phyloP scores from a whole-genome alignment of 768 basidiomycete species.

The Kwoniella botswanensis region DNA sequence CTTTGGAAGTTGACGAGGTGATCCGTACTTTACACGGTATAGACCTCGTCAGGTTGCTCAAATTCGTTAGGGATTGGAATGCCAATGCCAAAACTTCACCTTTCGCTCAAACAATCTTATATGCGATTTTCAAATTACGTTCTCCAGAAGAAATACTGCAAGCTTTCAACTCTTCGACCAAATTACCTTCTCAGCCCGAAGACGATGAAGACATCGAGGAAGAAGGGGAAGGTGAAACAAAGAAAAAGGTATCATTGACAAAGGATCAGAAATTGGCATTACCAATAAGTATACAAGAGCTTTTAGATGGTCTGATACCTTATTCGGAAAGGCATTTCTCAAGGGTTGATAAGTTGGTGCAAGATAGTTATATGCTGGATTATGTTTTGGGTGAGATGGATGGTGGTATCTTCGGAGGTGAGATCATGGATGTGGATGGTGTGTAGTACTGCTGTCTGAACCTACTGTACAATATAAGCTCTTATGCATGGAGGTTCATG shows the following conservation, averaged over 20 bases:
- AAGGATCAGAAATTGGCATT: slow-evolving; percentile 15
- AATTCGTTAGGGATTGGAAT: slow-evolving; percentile 90
- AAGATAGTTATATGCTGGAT: slow-evolving; percentile 95
- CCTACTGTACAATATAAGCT: neutral
- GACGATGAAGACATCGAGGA: slow-evolving; percentile 30
- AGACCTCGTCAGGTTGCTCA: slow-evolving; percentile 80
- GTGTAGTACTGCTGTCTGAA: neutral
- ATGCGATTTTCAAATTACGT: slow-evolving; percentile 78
- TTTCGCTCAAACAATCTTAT: slow-evolving; percentile 82
- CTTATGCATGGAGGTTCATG: neutral
- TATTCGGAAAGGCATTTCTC: slow-evolving; percentile 93
- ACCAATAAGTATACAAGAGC: slow-evolving; percentile 56
- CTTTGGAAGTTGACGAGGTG: slow-evolving; percentile 76
- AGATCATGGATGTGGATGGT: slow-evolving; percentile 46
- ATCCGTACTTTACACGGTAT: slow-evolving; percentile 71
- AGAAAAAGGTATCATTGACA: slow-evolving; percentile 24
- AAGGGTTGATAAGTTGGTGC: slow-evolving; percentile 80
- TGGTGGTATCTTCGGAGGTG: slow-evolving; percentile 52
- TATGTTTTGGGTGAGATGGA: slow-evolving; percentile 62
- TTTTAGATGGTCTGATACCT: slow-evolving; percentile 84
- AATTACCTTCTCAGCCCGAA: slow-evolving; percentile 15
- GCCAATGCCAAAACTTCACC: slow-evolving; percentile 84
- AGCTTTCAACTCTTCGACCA: slow-evolving; percentile 63
- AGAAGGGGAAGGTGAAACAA: slow-evolving; percentile 33
- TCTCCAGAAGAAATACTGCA: slow-evolving; percentile 73